phyloP scores from a whole-genome alignment of 139 green algal species.

The Desmodesmus armatus region DNA sequence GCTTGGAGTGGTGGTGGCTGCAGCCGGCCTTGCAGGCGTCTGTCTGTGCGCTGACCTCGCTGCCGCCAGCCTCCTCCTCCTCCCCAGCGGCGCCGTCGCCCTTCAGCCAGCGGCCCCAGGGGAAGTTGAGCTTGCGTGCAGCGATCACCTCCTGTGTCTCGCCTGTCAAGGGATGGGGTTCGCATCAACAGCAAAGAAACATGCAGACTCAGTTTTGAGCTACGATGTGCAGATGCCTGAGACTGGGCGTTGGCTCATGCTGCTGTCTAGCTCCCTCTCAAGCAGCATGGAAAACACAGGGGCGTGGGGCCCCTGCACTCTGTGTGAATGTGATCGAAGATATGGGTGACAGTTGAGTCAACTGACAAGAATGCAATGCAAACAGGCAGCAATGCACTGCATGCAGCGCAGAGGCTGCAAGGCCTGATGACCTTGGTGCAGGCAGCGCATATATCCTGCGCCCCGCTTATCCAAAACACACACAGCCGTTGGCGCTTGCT shows the following conservation, averaged over 20 bases:
- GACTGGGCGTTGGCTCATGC: background rate
- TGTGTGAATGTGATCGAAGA: background rate
- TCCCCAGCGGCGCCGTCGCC: background rate
- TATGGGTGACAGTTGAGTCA: background rate
- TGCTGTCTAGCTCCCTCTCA: background rate
- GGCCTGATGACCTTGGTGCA: background rate
- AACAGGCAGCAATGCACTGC: background rate
- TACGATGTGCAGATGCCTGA: background rate
- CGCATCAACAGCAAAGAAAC: background rate
- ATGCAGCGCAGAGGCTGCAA: background rate
- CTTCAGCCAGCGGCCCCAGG: constrained; percentile 67
- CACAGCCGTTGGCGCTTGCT: background rate
- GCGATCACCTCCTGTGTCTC: constrained; percentile 54
- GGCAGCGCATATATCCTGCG: background rate
- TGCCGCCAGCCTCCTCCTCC: background rate
- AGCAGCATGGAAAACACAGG: no score
- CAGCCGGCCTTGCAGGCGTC: background rate
- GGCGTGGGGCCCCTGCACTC: no score
- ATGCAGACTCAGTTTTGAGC: background rate
- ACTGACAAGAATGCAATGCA: background rate
- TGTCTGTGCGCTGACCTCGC: constrained; percentile 34
- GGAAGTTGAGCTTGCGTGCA: constrained; percentile 59
- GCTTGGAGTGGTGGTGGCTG: background rate
- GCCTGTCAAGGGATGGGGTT: constrained; percentile 1
- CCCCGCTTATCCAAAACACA: background rate